Base-by-base conservation (phyloP, 2,329 filamentous ascomycete species). In the Penicillium sp. region DNA sequence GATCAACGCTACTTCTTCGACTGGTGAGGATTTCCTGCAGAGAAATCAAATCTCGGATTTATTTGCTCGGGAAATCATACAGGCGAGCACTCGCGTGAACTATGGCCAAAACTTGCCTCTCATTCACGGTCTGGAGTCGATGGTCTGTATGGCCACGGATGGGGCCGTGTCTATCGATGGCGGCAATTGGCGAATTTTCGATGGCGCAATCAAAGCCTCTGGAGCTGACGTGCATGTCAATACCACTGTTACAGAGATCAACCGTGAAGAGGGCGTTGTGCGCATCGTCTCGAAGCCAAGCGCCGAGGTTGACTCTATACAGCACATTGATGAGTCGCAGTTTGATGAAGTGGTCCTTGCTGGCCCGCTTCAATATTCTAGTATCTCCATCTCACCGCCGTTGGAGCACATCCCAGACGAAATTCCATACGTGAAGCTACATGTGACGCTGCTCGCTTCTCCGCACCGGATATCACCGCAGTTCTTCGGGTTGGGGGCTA, bases 181-280 rank as follows among this genome's bases (percentile, higher is more conserved):
- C 5, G 92, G 92, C 1, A 98, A 96, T 62, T 96, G 89, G 88
- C 80, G 79, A 53, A 95, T 98, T 37, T 98, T 98, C 57, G 75
- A 82, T n/a, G 68, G 73, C 30, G 93, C 95, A 84, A 68, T 90
- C 1, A 71, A 76, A 25, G 66, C 70, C 0, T 82, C 85, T 1
- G 67, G 73, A 2, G 80, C 84, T 0, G 63, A 69, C 0, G 48
- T 89, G 4, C 67, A 70, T 26, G 68, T 85, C 15, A 84, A 89
- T 52, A 84, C 82, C 0, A 72, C 76, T 0, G 82, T 95, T 1
- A 70, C 72, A 0, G 69, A 68, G 3, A 77, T 94, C 33, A 60
- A 66, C 58, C 41, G 63, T 56, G 42, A 54, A 11, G 41, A 54
- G 0, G 50, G 64, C 1, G 60, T 67, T 20, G 62, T 77, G 44